Base-by-base conservation (phyloP, 495 filamentous ascomycete species). In the Achaetomiella virescens region DNA sequence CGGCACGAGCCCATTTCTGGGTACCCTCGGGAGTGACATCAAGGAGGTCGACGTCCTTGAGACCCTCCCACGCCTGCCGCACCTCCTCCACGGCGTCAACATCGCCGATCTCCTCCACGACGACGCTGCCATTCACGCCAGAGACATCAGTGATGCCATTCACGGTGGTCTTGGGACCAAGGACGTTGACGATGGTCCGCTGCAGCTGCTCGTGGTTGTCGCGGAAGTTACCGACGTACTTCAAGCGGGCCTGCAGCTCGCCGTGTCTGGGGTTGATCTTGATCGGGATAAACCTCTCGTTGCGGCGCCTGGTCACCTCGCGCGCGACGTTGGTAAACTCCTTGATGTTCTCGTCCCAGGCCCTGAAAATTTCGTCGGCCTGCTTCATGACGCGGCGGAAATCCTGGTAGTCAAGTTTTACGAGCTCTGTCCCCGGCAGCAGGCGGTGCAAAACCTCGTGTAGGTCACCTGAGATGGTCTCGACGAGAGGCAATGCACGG, bases 51-150 rank as follows among this genome's bases (percentile, higher is more conserved):
- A 97, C 90, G 68, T 96, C 90, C 68, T 87, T 91, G 46, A 98
- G 71, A 42, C 90, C 90, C 58, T 88, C 88, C 74, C 95, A 99
- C 25, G 93, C 93, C 71, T 96, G 87, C 29, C 85, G 81, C 37
- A 99, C 93, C 71, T 97, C 93, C 61, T 96, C 87, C 15, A 97
- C 91, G n/a, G 93, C 93, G 72, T 99, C 93, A 17, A 97, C 89
- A 72, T 97, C 92, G 20, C 93, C 93, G 63, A 97, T 91, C 68
- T 97, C 93, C 66, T 96, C 91, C 4, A 91, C 82, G 45, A 91
- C 81, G 20, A 86, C 81, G 38, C 80, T 80, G 6, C 84, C 84
- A 52, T 85, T 83, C 10, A 74, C 63, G 25, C 72, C 73, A n/a
- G 74, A 71, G 43, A 71, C 70, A 44, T 83, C 81, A 22, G 69